These are phyloP conservation scores for Cardamine resedifolia DNA, from an alignment of 345 rosid species.

Conservation along the genomic window DNA sequence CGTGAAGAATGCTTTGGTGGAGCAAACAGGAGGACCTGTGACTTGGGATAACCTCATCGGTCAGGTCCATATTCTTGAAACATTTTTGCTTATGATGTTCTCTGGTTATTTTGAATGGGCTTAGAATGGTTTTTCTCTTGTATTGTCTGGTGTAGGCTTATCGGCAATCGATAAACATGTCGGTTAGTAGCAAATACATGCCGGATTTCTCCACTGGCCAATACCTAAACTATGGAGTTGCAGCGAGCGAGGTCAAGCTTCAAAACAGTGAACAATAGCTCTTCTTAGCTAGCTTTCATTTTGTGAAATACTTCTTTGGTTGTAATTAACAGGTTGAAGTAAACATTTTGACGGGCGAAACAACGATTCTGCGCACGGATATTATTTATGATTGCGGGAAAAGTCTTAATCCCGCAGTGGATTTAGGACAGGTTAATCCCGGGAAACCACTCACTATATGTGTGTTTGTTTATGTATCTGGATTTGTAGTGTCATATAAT, in stretches of 20 bases:
- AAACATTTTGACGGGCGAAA: conserved; percentile 76
- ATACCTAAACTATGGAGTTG: conserved; percentile 91
- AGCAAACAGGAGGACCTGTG: conserved; percentile 49
- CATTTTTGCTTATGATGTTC: background rate
- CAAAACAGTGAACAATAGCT: background rate
- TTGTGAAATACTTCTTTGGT: conserved; percentile 16
- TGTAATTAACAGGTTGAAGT: conserved; percentile 66
- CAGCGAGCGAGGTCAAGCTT: conserved; percentile 85
- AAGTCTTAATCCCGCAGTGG: conserved; percentile 97
- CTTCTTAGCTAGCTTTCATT: conserved; percentile 5
- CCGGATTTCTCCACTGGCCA: conserved; percentile 47
- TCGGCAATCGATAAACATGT: conserved; percentile 47
- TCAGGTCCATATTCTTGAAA: conserved; percentile 54
- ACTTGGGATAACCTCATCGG: conserved; percentile 70
- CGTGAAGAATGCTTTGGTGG: conserved; percentile 49
- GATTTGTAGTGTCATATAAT: background rate
- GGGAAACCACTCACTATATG: background rate
- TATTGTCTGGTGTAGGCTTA: conserved; percentile 24
- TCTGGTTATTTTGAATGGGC: background rate
- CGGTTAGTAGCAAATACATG: conserved; percentile 49
- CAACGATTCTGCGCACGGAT: conserved; percentile 70
- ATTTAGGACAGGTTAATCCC: conserved; percentile 84
- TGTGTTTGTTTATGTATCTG: background rate
- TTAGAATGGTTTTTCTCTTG: background rate
- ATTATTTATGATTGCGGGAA: conserved; percentile 91